phyloP scores from a whole-genome alignment of 768 basidiomycete genomes.

The Flagelloscypha sp. region DNA sequence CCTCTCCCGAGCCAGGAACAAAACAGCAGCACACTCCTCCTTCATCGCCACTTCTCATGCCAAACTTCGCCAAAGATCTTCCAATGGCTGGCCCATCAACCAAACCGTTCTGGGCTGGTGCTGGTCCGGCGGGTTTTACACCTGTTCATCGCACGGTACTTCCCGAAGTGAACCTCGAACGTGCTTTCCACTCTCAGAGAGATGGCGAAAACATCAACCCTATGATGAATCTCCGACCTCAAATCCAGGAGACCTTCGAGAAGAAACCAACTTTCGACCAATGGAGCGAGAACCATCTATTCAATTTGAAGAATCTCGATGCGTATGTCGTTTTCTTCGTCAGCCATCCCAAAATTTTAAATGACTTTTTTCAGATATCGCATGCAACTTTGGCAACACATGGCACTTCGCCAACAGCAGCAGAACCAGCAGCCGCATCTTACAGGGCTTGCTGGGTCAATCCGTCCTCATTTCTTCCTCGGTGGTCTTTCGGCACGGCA shows the following conservation, averaged over 20 bases:
- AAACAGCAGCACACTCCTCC: slow-evolving; percentile 12
- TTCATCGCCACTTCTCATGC: slow-evolving; percentile 36
- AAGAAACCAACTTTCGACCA: slow-evolving; percentile 52
- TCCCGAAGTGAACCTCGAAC: slow-evolving; percentile 48
- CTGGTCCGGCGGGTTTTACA: slow-evolving; percentile 60
- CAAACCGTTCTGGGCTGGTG: slow-evolving; percentile 80
- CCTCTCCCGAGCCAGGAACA: slow-evolving; percentile 10
- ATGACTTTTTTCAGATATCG: slow-evolving; percentile 41
- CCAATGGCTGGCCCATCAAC: slow-evolving; percentile 44
- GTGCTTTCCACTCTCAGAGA: slow-evolving; percentile 21
- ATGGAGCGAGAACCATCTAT: slow-evolving; percentile 73
- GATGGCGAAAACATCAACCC: slow-evolving; percentile 70
- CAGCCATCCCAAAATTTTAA: slow-evolving; percentile 2
- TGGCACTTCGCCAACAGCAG: slow-evolving; percentile 35
- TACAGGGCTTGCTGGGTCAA: slow-evolving; percentile 29
- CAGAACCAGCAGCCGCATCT: slow-evolving; percentile 13
- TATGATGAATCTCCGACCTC: slow-evolving; percentile 36
- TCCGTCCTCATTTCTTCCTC: slow-evolving; percentile 30
- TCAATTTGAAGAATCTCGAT: slow-evolving; percentile 83
- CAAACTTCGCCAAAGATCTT: slow-evolving; percentile 74
- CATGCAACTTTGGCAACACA: slow-evolving; percentile 89
- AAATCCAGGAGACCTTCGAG: slow-evolving; percentile 18
- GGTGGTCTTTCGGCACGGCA: neutral
- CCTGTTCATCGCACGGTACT: slow-evolving; percentile 80
- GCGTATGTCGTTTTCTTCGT: slow-evolving; percentile 37